Evolutionary conservation across 23 red algal species (phyloP), one percentile per base, ranked within the genome.

Genomic region (Chondrus crispus): DNA sequence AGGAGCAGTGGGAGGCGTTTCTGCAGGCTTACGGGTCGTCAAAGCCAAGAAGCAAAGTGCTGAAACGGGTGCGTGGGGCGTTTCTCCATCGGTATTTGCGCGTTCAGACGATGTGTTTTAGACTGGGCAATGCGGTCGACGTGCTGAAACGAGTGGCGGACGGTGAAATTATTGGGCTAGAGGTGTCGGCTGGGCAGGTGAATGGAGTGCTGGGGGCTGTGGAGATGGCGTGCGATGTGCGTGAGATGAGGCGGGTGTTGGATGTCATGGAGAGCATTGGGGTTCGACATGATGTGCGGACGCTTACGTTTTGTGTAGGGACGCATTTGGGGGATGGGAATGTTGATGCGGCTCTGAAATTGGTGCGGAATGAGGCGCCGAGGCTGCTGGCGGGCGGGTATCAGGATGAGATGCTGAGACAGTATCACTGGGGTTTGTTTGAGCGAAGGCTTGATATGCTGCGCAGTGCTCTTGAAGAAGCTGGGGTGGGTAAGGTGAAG

Each of bases 241-340:
- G 46, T 47, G 71, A 80, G 51, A 45, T 90, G 73, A 29, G 36
- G 48, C n/a, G 87, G 48, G 20, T 90, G 19, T 45, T 58, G 52
- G 55, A 45, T 29, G 62, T 90, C 33, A 90, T 90, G 87, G 44
- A 2, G 53, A 16, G 64, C 38, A 44, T 45, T n/a, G 49, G 46
- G 26, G 68, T 90, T 26, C 63, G 12, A 42, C 87, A 90, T 38
- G 87, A 90, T 47, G 73, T 90, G 71, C 44, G 87, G 42, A 74
- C 87, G 55, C 49, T 90, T 4, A 73, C 72, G 16, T 90, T 90
- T 37, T 50, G 62, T 33, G 50, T 90, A 16, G 87, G 87, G 19
- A 90, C 87, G 2, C n/a, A 79, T 51, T 14, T 90, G 36, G 51
- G 87, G 6, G 87, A 90, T 68, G 87, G 87, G n/a, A 78, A 90